Base-by-base conservation (phyloP, 1,284 basidiomycete species). In the Melanopsichium pennsylvanicum region DNA sequence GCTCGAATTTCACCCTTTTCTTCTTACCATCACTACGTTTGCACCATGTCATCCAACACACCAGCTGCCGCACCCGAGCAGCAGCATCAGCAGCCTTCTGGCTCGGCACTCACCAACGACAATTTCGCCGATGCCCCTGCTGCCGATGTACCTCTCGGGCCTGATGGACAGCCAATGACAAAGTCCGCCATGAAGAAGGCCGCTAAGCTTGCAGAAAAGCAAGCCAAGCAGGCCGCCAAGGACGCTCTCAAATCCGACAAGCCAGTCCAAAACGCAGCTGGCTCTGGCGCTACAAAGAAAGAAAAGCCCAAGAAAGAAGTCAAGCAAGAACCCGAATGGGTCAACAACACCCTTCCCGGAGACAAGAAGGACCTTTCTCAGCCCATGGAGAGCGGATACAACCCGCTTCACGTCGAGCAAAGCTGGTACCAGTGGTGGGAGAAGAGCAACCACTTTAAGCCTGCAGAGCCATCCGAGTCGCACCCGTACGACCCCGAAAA, bases 361-460 rank as follows among this genome's bases (percentile, higher is more conserved):
- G 67, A 79, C 22, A 79, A 78, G 64, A 80, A 80, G 61, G 77
- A 97, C 83, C 85, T 97, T 59, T 88, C 90, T 3, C 85, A 89
- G 67, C 90, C 92, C 6, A 94, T 97, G 89, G 86, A 90, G 11
- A 86, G 86, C 26, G 91, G 90, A 5, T 99, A 97, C 84, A 95
- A 98, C 82, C 96, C 95, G 11, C 88, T 90, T 70, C 92, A 92
- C 46, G 90, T 98, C 66, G 96, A 98, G 82, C 86, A 93, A 6
- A 90, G 93, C 10, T 97, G 96, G 93, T 98, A 97, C 80, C 92
- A 95, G 76, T 98, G 96, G 96, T 98, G 96, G 96, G 85, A 89
- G 51, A 86, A 88, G 23, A 85, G 90, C 80, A 91, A 91, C 11
- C 96, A 89, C 86, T 98, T 97, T 86, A 86, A 88, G 70, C 96